Base-by-base conservation (phyloP, 371 early-diverging fungal genomes). In the Apophysomyces trapeziformis region DNA sequence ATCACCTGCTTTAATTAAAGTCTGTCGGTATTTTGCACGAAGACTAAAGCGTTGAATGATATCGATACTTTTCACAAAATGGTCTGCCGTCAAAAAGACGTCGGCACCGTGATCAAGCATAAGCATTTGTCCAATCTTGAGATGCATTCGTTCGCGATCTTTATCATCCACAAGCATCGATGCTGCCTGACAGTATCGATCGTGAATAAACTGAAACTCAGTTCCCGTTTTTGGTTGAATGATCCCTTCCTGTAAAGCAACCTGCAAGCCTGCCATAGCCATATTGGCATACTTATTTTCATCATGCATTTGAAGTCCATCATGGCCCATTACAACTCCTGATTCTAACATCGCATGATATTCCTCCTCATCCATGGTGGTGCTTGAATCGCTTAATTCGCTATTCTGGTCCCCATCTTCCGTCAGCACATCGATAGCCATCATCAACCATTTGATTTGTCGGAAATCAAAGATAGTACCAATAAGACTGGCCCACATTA, bases 401-500 rank as follows among this genome's bases (percentile, higher is more conserved):
- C 69, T 69, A 60, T 44, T 50, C 35, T 45, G 46, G 38, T 39
- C 59, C 11, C 47, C 50, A 18, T 69, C 69, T 18, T 64, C 68
- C 3, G 50, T n/a, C n/a, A 45, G 37, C n/a, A 66, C 35, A 26
- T 71, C 72, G 8, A 64, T 68, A 21, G 75, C 58, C 64, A 75
- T 69, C 75, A 79, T 74, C 13, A 79, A 54, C 71, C 75, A 72
- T 35, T 79, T 76, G 18, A 79, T 72, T 39, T 74, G 74, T 16
- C 69, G 56, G 65, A 79, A 79, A 35, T 76, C 72, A 62, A 79
- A 79, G 0, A 66, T 63, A 18, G 68, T 76, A 1, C 79, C 79
- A 0, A 79, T 68, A 16, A 79, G 57, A 64, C 79, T 79, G n/a
- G 79, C 79, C 79, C 79, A 79, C 74, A 74, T 79, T 1, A 76